Percentiles rank a stretch among this genome's conserved stretches.
Evolutionary conservation across 2,329 filamentous ascomycete species (phyloP).

Genomic region (Microdochium bolleyi): DNA sequence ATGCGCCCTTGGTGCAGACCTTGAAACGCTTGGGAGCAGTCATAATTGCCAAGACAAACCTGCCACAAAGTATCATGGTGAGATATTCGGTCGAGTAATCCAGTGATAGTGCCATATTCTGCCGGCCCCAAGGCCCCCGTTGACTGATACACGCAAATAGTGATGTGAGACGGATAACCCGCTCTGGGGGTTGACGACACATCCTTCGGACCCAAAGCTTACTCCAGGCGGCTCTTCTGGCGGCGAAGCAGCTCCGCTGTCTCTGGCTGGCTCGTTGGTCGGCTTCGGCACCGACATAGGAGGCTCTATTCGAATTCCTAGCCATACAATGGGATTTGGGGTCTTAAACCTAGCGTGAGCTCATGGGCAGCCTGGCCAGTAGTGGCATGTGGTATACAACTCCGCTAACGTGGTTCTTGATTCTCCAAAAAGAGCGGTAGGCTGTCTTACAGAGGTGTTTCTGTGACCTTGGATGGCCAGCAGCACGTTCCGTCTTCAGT

Average conservation of each 20-base stretch:
- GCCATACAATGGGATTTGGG: slow-evolving; percentile 38
- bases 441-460: slow-evolving; percentile 48
- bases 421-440: slow-evolving; percentile 36
- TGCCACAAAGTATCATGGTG: slow-evolving; percentile 21
- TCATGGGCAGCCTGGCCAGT: slow-evolving; percentile 3
- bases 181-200: slow-evolving; percentile 39
- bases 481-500: slow-evolving; percentile 56
- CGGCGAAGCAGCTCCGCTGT: slow-evolving; percentile 16
- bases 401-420: no score
- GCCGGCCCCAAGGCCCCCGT: no score
- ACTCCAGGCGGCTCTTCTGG: slow-evolving; percentile 25
- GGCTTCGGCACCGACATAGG: slow-evolving; percentile 45
- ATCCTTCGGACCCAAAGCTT: slow-evolving; percentile 30
- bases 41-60: slow-evolving; percentile 42
- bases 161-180: slow-evolving; percentile 47
- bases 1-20: slow-evolving; percentile 40
- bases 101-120: slow-evolving; percentile 37
- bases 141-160: slow-evolving; percentile 13
- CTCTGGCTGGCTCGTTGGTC: slow-evolving; percentile 23
- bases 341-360: slow-evolving; percentile 36
- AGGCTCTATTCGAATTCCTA: slow-evolving; percentile 39
- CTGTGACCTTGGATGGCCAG: slow-evolving; percentile 55
- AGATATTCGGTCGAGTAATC: slow-evolving; percentile 17
- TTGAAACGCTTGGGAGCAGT: slow-evolving; percentile 42
- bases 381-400: background rate